Base-by-base conservation (phyloP, 805 yeast genomes). In the Metschnikowia vanudenii region DNA sequence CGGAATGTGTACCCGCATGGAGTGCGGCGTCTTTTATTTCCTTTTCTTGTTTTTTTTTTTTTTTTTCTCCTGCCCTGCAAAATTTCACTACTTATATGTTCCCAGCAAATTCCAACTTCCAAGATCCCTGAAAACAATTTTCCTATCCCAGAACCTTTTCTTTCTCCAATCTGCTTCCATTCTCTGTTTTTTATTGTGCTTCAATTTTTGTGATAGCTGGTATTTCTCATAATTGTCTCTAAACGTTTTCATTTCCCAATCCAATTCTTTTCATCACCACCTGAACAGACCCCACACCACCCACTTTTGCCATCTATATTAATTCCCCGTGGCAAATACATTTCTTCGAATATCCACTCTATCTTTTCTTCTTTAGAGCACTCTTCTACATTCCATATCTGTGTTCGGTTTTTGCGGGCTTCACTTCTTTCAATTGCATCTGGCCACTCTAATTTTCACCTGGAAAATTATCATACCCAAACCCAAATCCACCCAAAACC, bases 151-250 rank as follows among this genome's bases (percentile, higher is more conserved):
- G 3, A 17, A 24, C 22, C 7, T 24, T 39, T 33, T 32, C 32
- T 14, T 14, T 22, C 26, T 24, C 17, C 41, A 14, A 35, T 41
- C 34, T 28, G 17, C 17, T 29, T 28, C 39, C 31, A 4, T 13
- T 11, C 20, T 35, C 20, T 30, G 37, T 30, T 36, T 24, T 16
- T 11, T 22, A 28, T 34, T 18, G 22, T 31, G 38, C 37, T 31
- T 37, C 46, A 43, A 43, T 43, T 43, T 28, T 31, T 37, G 46
- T 31, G 46, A 31, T 37, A 37, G 46, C 46, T 43, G 47, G 43
- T 34, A 43, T 43, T 38, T 32, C 40, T 33, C 47, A 38, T 11
- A 32, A 34, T 43, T 38, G 43, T 13, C 29, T 31, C 29, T 24
- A 32, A 32, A 30, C 19, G 16, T 24, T 26, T 38, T 30, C 18